Conservation (phyloP, 257 asterid genomes). For the Verbascum thapsus region DNA sequence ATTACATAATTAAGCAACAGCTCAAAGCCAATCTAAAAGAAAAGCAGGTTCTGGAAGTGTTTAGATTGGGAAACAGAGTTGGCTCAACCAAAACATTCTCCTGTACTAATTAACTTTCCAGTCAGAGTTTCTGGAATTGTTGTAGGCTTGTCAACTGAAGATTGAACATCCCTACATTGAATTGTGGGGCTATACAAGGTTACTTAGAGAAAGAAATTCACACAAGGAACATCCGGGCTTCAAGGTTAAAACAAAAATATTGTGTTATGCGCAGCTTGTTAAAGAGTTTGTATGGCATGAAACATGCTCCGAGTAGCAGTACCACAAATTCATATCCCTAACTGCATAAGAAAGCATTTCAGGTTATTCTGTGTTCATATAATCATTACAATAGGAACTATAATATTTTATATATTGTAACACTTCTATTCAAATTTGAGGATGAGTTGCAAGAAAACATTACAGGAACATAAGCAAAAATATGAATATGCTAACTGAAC, state of each 20-base stretch:
- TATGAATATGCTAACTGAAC: neutral
- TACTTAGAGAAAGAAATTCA: neutral
- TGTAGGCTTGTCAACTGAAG: neutral
- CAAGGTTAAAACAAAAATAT: neutral
- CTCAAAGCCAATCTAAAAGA: neutral
- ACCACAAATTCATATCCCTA: constrained; percentile 10
- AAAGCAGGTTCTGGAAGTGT: neutral
- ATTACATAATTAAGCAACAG: neutral
- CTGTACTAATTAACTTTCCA: neutral
- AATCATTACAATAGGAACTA: neutral
- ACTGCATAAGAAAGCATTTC: neutral
- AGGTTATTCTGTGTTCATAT: neutral
- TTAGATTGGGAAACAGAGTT: neutral
- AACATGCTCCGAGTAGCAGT: constrained; percentile 9
- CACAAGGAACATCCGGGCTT: constrained; percentile 7
- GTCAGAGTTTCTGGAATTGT: neutral
- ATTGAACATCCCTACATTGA: neutral
- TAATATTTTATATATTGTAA: neutral
- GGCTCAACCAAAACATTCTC: constrained; percentile 1
- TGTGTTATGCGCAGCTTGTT: neutral
- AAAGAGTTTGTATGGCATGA: constrained; percentile 5
- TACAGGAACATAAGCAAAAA: neutral
- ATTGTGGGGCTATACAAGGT: constrained; percentile 6
- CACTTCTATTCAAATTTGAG: neutral
- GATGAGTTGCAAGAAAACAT: neutral